Conservation (phyloP, 2,329 filamentous ascomycete species). For the Periconia macrospinosa region DNA sequence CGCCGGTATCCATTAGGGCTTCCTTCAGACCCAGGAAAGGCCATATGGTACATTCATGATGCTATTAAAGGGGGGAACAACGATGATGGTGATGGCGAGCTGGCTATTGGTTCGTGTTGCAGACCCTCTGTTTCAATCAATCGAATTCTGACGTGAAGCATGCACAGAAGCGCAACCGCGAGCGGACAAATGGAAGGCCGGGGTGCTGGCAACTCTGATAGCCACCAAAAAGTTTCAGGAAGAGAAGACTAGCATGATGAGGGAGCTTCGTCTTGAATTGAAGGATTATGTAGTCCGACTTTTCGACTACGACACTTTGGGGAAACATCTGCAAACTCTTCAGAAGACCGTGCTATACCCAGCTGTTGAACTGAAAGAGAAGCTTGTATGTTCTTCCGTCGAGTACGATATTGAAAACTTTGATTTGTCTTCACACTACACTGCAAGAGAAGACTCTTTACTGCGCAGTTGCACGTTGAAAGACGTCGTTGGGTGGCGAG, state of each 20-base stretch:
- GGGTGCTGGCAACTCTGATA: conserved; percentile 1
- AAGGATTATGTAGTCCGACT: neutral
- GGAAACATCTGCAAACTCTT: neutral
- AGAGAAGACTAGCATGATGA: conserved; percentile 1
- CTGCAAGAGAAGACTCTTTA: neutral
- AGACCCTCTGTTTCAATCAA: neutral
- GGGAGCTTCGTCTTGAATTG: neutral
- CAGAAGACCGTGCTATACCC: neutral
- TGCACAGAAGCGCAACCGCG: neutral
- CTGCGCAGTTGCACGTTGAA: neutral
- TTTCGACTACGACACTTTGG: neutral
- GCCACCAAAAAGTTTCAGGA: conserved; percentile 4
- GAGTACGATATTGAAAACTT: neutral
- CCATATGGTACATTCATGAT: neutral
- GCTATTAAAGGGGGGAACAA: neutral
- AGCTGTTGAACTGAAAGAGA: neutral
- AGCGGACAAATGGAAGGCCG: conserved; percentile 2
- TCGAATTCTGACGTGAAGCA: neutral
- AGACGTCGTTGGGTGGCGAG: neutral
- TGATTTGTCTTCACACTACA: neutral
- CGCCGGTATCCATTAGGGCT: neutral
- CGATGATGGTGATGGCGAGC: neutral
- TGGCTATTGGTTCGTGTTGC: neutral
- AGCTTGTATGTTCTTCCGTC: neutral
- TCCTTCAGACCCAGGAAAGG: neutral